Evolutionary conservation across 2,329 filamentous ascomycete species (phyloP).

Genomic region (Emergomyces africanus): DNA sequence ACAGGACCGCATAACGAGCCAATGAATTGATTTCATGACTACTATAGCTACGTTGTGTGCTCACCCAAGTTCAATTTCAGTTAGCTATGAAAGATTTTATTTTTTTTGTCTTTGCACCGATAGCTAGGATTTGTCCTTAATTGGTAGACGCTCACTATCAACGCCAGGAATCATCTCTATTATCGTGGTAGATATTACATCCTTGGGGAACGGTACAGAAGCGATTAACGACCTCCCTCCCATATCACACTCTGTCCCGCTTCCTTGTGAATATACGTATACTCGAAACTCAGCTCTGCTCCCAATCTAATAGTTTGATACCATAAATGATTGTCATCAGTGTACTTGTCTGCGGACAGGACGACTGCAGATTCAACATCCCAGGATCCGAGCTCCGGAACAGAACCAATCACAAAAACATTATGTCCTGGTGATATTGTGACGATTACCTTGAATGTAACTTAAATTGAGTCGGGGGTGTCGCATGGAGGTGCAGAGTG

Average conservation of each 20-base stretch:
- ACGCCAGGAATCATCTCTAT: constrained; percentile 28
- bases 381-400: constrained; percentile 51
- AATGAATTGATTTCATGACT: constrained; percentile 16
- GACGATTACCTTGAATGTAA: constrained; percentile 50
- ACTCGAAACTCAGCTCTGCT: constrained; percentile 46
- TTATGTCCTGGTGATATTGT: constrained; percentile 49
- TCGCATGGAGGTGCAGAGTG: constrained; percentile 7
- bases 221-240: constrained; percentile 47
- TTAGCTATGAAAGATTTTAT: too few relatives aligned
- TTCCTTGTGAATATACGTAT: constrained; percentile 55
- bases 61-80: too few relatives aligned
- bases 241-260: constrained; percentile 44
- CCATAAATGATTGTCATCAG: constrained; percentile 49
- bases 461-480: constrained; percentile 35
- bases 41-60: constrained; percentile 2
- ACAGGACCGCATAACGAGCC: constrained; percentile 13
- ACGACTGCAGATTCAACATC: constrained; percentile 40
- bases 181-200: constrained; percentile 22
- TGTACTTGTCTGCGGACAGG: constrained; percentile 49
- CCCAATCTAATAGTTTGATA: constrained; percentile 41
- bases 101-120: too few relatives aligned
- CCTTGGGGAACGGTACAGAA: constrained; percentile 28
- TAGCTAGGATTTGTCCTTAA: too few relatives aligned
- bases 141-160: constrained; percentile 6
- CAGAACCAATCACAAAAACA: constrained; percentile 52